Percentiles rank a stretch among this genome's conserved stretches.
Evolutionary conservation across 192 early-diverging fungal species (phyloP).

Genomic region (Gigaspora rosea): DNA sequence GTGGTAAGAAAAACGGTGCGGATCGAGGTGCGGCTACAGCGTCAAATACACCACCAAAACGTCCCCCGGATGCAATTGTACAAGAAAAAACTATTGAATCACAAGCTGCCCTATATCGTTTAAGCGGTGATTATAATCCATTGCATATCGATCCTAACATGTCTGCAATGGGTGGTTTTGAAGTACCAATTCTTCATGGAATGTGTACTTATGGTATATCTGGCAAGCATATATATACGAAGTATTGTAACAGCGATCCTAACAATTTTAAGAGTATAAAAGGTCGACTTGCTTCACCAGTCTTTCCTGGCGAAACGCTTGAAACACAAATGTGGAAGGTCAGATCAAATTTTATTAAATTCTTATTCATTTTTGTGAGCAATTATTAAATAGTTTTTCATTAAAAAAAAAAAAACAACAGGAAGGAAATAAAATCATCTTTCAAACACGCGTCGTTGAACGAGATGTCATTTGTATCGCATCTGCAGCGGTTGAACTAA

Average conservation of each 20-base stretch:
- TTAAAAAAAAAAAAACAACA: constrained; percentile 32
- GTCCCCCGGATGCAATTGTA: constrained; percentile 82
- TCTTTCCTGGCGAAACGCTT: constrained; percentile 96
- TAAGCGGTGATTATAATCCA: constrained; percentile 96
- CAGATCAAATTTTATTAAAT: not conserved
- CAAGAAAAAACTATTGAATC: constrained; percentile 87
- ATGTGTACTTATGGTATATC: constrained; percentile 93
- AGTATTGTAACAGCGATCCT: constrained; percentile 71
- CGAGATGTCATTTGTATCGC: constrained; percentile 87
- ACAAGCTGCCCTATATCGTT: constrained; percentile 94
- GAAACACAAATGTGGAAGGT: constrained; percentile 94
- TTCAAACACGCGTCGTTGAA: constrained; percentile 94
- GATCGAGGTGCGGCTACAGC: constrained; percentile 83
- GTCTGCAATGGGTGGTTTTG: constrained; percentile 92
- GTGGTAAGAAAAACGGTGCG: constrained; percentile 69
- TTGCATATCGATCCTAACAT: constrained; percentile 97
- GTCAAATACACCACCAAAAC: constrained; percentile 74
- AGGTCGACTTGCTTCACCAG: constrained; percentile 83
- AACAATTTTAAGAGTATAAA: constrained; percentile 82
- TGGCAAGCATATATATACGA: constrained; percentile 83
- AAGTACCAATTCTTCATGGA: constrained; percentile 96
- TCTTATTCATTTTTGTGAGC: not conserved
- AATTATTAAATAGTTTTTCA: not conserved
- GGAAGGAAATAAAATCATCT: constrained; percentile 86
- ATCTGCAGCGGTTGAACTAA: constrained; percentile 89